Base-by-base conservation (phyloP, 768 basidiomycete genomes). In the Rhodotorula diobovata region DNA sequence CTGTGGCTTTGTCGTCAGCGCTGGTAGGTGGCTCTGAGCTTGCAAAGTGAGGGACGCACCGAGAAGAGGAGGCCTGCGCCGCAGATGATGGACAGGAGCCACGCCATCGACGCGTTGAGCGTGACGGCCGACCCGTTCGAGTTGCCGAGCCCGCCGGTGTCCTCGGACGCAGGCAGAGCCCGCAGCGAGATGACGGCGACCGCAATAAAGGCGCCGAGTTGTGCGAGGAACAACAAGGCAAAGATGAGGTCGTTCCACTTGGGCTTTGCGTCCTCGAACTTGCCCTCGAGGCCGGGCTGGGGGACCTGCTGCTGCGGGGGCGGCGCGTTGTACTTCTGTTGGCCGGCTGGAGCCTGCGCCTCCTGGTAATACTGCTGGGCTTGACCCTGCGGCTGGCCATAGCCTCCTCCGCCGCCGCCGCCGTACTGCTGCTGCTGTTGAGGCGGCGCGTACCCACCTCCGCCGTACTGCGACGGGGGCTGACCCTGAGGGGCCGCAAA, bases 161-260 rank as follows among this genome's bases (percentile, higher is more conserved):
- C 41, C 11, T 48, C 21, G 41, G 61, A 67, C 11, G 63, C 46
- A 10, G 56, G 66, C 0, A 77, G 63, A 14, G 72, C 66, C 25
- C 72, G 67, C 1, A 78, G 68, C 28, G 71, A 69, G 54, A 78
- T 67, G 63, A 78, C 76, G 50, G 69, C 48, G 51, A 78, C 45
- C 32, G 73, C 78, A 60, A 78, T 70, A 72, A 76, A 77, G 23
- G 61, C 78, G 21, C 46, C 43, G 60, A 78, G 70, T 45, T 78
- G 78, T 34, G 78, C 78, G 55, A 69, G 50, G 73, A 78, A 78
- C n/a, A 78, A 61, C n/a, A 76, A 50, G 14, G 68, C 71, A 35
- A 66, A 73, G 54, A 63, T 51, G 28, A 78, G 32, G 64, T 78
- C 78, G 68, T 78, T 76, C 69, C 55, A 74, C 68, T 71, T 71